Evolutionary conservation across 345 rosid species (phyloP).

Genomic region (Aurinia saxatilis): DNA sequence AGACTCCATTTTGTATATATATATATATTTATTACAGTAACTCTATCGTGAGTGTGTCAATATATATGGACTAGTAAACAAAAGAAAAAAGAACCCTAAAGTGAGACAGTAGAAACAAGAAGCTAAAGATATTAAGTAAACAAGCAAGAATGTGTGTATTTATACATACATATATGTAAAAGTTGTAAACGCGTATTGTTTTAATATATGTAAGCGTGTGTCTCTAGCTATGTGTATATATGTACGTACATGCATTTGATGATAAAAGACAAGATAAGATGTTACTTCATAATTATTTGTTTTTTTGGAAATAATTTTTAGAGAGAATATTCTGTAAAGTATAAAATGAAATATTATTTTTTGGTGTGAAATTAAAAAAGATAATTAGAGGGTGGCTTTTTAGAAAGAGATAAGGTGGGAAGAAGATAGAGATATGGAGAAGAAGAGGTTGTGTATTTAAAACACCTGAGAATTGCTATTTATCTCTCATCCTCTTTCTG

Average conservation of each 20-base stretch:
- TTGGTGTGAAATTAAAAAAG: background rate
- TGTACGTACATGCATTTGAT: slow-evolving; percentile 6
- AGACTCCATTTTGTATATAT: slow-evolving; percentile 34
- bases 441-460: slow-evolving; percentile 22
- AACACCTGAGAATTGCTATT: slow-evolving; percentile 30
- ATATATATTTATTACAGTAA: background rate
- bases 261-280: slow-evolving; percentile 13
- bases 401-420: slow-evolving; percentile 13
- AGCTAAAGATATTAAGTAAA: slow-evolving; percentile 22
- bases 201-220: slow-evolving; percentile 1
- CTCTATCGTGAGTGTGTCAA: too few species aligned
- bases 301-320: too few species aligned
- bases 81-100: slow-evolving; percentile 22
- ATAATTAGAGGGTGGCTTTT: slow-evolving; percentile 23
- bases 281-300: background rate
- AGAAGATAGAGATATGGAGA: slow-evolving; percentile 27
- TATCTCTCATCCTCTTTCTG: slow-evolving; percentile 30
- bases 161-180: too few species aligned
- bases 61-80: background rate
- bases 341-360: background rate
- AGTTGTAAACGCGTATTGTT: background rate
- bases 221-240: slow-evolving; percentile 10
- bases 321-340: slow-evolving; percentile 2
- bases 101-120: slow-evolving; percentile 23
- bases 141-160: background rate